Evolutionary conservation across 768 basidiomycete genomes (phyloP).

Genomic region (Leccinellum luteum): DNA sequence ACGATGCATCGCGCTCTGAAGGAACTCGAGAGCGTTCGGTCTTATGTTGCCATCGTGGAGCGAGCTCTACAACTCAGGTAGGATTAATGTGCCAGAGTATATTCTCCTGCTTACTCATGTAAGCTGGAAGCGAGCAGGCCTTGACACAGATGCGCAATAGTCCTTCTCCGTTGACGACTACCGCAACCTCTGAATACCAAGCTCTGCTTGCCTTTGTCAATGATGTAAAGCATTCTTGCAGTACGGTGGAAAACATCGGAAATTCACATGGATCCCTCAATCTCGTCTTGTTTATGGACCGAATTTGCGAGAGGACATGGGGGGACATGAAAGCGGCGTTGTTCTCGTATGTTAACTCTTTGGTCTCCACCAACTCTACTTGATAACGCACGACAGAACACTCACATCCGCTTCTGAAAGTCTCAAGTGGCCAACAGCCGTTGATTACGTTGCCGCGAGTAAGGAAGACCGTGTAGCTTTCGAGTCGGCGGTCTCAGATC

Average conservation of each 20-base stretch:
- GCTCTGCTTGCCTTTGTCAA: constrained; percentile 59
- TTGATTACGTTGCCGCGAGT: constrained; percentile 58
- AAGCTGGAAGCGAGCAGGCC: constrained; percentile 51
- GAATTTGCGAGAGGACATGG: constrained; percentile 74
- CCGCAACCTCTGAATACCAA: constrained; percentile 56
- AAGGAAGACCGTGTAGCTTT: constrained; percentile 59
- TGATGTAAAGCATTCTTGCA: constrained; percentile 45
- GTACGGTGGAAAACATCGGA: constrained; percentile 42
- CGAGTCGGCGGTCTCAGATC: constrained; percentile 72
- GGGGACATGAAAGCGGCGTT: constrained; percentile 63
- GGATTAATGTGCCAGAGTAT: constrained; percentile 14
- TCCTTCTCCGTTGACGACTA: constrained; percentile 39
- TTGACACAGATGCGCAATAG: constrained; percentile 47
- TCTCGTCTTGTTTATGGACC: constrained; percentile 59
- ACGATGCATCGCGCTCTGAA: constrained; percentile 71
- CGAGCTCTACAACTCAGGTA: constrained; percentile 72
- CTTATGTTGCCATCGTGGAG: constrained; percentile 74
- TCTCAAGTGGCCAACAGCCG: constrained; percentile 80
- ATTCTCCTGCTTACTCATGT: constrained; percentile 6
- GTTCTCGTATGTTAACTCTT: constrained; percentile 48
- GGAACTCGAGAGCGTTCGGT: constrained; percentile 71
- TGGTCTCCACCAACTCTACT: background rate
- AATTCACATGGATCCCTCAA: constrained; percentile 51
- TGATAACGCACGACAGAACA: constrained; percentile 40
- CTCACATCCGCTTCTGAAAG: constrained; percentile 65